phyloP scores from a whole-genome alignment of 202 grass and related monocot species.

The Digitaria exilis region DNA sequence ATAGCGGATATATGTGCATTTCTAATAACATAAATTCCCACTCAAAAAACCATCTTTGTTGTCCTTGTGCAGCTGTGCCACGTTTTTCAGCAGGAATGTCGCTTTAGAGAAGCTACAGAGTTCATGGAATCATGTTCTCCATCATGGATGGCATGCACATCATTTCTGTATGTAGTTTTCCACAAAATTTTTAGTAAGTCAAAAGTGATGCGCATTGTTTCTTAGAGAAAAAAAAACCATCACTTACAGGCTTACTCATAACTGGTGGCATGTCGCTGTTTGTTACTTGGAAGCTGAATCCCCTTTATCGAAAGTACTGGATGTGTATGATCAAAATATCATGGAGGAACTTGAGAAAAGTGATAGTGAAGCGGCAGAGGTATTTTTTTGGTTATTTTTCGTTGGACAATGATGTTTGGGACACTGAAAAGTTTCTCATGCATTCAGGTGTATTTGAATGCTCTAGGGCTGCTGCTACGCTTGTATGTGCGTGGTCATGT shows the following conservation, averaged over 20 bases:
- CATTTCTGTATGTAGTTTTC: constrained; percentile 65
- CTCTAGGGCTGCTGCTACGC: constrained; percentile 67
- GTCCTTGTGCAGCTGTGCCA: constrained; percentile 64
- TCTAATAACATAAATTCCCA: background rate
- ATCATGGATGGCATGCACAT: constrained; percentile 59
- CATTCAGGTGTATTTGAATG: constrained; percentile 81
- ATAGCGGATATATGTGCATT: background rate
- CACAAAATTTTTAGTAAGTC: background rate
- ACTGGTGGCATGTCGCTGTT: constrained; percentile 79
- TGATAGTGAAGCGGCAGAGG: constrained; percentile 65
- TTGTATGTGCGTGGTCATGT: constrained; percentile 51
- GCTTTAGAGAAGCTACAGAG: constrained; percentile 66
- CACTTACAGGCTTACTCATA: constrained; percentile 61
- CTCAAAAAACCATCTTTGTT: background rate
- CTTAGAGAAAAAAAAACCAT: background rate
- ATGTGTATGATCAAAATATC: constrained; percentile 67
- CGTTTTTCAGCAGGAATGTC: constrained; percentile 75
- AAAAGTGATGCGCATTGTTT: background rate
- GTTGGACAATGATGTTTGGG: background rate
- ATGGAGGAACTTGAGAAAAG: constrained; percentile 67
- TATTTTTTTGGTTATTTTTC: constrained; percentile 42
- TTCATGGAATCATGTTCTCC: constrained; percentile 74
- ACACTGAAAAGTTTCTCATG: constrained; percentile 49
- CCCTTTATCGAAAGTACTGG: constrained; percentile 61
- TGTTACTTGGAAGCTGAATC: constrained; percentile 81